A percentile compares a stretch with the other conserved stretches of the same genome.
These are phyloP conservation scores for Amoebophrya sp. DNA, from an alignment of 169 alveolate genomes.

Conservation along the genomic window DNA sequence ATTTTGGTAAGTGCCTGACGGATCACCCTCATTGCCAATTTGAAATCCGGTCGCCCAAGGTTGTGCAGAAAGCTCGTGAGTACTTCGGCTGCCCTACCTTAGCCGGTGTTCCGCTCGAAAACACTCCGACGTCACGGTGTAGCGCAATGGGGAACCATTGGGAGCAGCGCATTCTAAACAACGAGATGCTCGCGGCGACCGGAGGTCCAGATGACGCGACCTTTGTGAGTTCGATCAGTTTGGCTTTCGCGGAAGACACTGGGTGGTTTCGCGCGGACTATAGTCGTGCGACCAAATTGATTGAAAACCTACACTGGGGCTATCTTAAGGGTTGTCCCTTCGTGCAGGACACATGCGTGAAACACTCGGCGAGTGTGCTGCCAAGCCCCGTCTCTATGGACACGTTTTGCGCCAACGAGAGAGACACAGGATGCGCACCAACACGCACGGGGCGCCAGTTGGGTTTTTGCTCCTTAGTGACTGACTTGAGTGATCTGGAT, in stretches of 20 bases:
- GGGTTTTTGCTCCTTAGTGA: not conserved
- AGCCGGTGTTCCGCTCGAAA: not conserved
- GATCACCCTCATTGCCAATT: conserved; percentile 6
- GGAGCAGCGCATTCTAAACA: not conserved
- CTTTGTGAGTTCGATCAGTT: not conserved
- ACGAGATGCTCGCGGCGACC: not conserved
- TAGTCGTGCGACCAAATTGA: not conserved
- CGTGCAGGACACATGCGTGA: not conserved
- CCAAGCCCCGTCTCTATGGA: not conserved
- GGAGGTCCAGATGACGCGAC: not conserved
- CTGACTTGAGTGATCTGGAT: too few relatives aligned
- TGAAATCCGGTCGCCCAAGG: conserved; percentile 9
- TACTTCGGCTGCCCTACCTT: not conserved
- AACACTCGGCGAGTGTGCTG: not conserved
- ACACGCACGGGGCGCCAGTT: not conserved
- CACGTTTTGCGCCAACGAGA: not conserved
- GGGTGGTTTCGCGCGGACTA: conserved; percentile 9
- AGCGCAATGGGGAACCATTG: not conserved
- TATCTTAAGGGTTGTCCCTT: not conserved
- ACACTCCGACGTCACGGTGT: not conserved
- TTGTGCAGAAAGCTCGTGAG: not conserved
- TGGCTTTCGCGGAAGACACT: conserved; percentile 7
- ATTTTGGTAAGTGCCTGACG: not conserved
- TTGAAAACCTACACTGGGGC: conserved; percentile 5
- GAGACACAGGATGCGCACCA: not conserved